Evolutionary conservation across 2,329 filamentous ascomycete species (phyloP).

Genomic region (Microdochium trichocladiopsis): DNA sequence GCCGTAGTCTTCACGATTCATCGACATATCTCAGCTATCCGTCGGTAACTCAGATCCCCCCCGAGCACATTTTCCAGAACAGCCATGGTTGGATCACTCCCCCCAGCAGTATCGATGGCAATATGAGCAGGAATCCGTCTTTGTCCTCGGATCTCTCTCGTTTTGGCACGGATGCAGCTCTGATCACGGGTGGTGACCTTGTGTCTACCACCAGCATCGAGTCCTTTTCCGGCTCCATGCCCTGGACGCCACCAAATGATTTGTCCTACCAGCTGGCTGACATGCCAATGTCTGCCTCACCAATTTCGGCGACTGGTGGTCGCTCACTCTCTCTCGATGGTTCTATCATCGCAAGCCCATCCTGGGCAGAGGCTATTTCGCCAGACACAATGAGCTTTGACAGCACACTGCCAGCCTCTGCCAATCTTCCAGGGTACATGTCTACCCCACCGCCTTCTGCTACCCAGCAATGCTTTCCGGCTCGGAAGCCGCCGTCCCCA

Average conservation of each 20-base stretch:
- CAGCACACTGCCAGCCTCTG: background rate
- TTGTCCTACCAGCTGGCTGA: conserved; percentile 24
- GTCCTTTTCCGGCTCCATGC: conserved; percentile 26
- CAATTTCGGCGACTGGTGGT: conserved; percentile 17
- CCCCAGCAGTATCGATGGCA: conserved; percentile 23
- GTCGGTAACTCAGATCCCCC: conserved; percentile 11
- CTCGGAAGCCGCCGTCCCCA: conserved; percentile 19
- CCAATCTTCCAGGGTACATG: background rate
- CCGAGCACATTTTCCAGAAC: conserved; percentile 25
- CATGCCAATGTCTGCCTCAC: conserved; percentile 17
- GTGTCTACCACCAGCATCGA: conserved; percentile 19
- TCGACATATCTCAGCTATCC: conserved; percentile 20
- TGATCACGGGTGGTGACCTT: conserved; percentile 11
- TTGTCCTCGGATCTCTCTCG: conserved; percentile 24
- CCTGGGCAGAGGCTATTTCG: conserved; percentile 27
- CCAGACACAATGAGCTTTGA: conserved; percentile 16
- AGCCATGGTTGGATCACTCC: conserved; percentile 31
- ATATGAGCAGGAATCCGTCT: conserved; percentile 23
- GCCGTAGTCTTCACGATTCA: background rate
- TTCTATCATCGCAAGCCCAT: background rate
- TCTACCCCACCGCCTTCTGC: conserved; percentile 12
- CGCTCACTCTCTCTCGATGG: conserved; percentile 26
- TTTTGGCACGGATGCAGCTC: conserved; percentile 19
- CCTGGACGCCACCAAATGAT: conserved; percentile 32
- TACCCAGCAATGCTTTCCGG: conserved; percentile 18